Conservation (phyloP, 352 stramenopile genomes). For the Phytophthora pseudosyringae region DNA sequence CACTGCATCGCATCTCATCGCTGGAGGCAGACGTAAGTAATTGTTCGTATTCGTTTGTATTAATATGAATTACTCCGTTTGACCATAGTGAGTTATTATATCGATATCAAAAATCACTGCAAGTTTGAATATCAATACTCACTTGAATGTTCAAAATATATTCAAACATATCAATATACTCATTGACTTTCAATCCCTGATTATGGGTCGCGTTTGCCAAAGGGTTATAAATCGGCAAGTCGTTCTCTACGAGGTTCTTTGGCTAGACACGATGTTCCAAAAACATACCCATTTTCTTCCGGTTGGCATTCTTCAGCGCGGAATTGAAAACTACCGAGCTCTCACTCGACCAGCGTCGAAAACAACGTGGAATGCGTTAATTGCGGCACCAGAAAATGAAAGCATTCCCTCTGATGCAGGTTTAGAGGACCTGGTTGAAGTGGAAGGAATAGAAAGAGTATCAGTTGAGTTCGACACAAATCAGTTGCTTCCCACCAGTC, state of each 20-base stretch:
- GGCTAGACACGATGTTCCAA: slow-evolving; percentile 10
- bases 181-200: too few relatives aligned
- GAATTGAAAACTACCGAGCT: slow-evolving; percentile 13
- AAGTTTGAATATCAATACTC: too few relatives aligned
- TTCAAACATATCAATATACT: too few relatives aligned
- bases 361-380: background rate
- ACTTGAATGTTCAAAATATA: too few relatives aligned
- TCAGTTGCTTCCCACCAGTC: background rate
- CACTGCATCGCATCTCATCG: too few relatives aligned
- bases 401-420: background rate
- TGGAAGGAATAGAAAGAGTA: background rate
- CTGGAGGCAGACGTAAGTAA: too few relatives aligned
- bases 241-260: slow-evolving; percentile 7
- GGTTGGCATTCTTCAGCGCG: slow-evolving; percentile 9
- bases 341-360: background rate
- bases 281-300: too few relatives aligned
- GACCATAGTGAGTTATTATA: too few relatives aligned
- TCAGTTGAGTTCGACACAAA: slow-evolving; percentile 3
- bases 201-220: background rate
- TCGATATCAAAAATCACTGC: too few relatives aligned
- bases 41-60: too few relatives aligned
- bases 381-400: background rate
- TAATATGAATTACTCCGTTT: too few relatives aligned
- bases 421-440: slow-evolving; percentile 7
- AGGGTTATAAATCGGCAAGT: background rate